Evolutionary conservation across 352 stramenopile genomes (phyloP).

Genomic region (Detonula confervacea): DNA sequence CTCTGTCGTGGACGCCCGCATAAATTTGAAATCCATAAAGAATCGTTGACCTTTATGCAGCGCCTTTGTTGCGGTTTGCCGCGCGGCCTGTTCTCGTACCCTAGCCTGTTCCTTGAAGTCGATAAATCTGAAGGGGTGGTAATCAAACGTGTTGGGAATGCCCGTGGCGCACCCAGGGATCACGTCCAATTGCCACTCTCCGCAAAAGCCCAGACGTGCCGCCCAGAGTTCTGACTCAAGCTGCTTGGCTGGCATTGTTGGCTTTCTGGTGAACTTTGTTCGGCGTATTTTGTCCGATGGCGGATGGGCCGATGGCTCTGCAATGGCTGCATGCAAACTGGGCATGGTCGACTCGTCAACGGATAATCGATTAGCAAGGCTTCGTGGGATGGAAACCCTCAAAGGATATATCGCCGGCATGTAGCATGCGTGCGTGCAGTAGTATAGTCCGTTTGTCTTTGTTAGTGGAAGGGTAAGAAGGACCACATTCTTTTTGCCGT

Average conservation of each 20-base stretch:
- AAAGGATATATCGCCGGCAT: too few relatives aligned
- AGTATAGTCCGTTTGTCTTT: too few relatives aligned
- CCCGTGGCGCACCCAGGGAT: neutral
- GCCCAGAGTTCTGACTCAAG: conserved; percentile 23
- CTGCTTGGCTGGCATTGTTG: neutral
- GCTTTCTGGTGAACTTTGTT: neutral
- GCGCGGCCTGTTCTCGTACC: neutral
- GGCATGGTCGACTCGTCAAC: too few relatives aligned
- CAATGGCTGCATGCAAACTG: too few relatives aligned
- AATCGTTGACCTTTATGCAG: neutral
- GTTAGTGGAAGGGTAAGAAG: too few relatives aligned
- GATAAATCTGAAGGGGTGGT: conserved; percentile 16
- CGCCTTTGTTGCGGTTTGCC: neutral
- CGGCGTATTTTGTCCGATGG: too few relatives aligned
- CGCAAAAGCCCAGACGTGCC: conserved; percentile 7
- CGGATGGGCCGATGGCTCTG: too few relatives aligned
- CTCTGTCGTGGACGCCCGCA: conserved; percentile 14
- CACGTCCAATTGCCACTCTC: conserved; percentile 15
- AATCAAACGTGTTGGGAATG: conserved; percentile 4
- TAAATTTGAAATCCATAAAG: conserved; percentile 11
- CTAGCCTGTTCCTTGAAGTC: conserved; percentile 11
- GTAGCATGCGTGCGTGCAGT: too few relatives aligned
- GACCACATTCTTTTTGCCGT: too few relatives aligned
- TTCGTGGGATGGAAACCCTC: too few relatives aligned
- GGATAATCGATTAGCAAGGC: too few relatives aligned